Base-by-base conservation (phyloP, 257 asterid species). In the Ocimum tenuiflorum region DNA sequence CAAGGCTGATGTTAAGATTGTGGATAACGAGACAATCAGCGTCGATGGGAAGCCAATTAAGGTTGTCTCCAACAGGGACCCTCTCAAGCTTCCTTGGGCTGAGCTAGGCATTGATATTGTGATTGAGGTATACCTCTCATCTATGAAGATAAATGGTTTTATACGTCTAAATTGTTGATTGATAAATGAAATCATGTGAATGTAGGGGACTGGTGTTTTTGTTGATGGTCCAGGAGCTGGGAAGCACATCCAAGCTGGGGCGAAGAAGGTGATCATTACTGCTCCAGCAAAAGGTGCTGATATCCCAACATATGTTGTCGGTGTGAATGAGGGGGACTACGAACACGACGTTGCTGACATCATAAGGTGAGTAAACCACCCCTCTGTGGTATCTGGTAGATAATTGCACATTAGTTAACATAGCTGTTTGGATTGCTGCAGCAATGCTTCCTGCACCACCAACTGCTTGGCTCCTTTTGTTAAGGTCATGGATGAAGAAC, bases 211-310 rank as follows among this genome's bases (percentile, higher is more conserved):
- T 0, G 96, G 96, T 59, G 97, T 88, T 33, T 91, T 91, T 5
- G 95, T 88, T 24, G 97, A 88, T 63, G 95, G 97, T 4, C 97
- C 97, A 1, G 96, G 97, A 57, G 97, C 97, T 0, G 96, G 97
- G 50, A 88, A 91, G 79, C 97, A 91, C 70, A 80, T 91, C 87
- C 96, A 88, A 79, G 97, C 96, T 1, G 97, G 97, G 47, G 97
- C 96, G n/a, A 91, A 88, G 85, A 91, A 91, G 81, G 97, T 91
- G 51, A 77, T 91, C 41, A 91, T 91, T 71, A 91, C 97, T 39
- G 96, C 97, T 38, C 97, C 97, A 8, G 96, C 97, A 0, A 91
- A 91, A 67, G 97, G 96, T 29, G 95, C 95, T 66, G 96, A 91
- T 47, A 88, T 91, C 42, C 97, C 96, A 8, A 91, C 96, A 52